Evolutionary conservation across 768 basidiomycete species (phyloP).

Genomic region (Tubosaeta sp.): DNA sequence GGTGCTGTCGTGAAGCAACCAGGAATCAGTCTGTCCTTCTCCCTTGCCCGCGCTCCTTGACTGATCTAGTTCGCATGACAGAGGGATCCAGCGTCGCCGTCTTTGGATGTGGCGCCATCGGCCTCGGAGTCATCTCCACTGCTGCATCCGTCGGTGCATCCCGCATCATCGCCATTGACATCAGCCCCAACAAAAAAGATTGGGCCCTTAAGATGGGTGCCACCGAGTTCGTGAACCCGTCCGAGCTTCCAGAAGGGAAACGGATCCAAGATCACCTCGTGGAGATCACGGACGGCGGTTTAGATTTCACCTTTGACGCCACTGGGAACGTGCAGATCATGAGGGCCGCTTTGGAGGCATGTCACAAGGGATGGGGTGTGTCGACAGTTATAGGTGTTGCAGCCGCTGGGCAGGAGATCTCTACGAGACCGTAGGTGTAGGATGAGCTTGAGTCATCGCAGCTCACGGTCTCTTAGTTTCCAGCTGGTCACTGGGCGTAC

Average conservation of each 20-base stretch:
- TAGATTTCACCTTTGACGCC: constrained; percentile 96
- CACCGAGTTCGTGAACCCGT: constrained; percentile 90
- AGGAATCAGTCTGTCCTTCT: constrained; percentile 59
- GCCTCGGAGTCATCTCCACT: constrained; percentile 87
- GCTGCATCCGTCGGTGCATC: constrained; percentile 73
- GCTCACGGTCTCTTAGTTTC: constrained; percentile 35
- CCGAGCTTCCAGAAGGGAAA: constrained; percentile 65
- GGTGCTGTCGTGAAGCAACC: constrained; percentile 91
- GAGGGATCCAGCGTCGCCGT: constrained; percentile 88
- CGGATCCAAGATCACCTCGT: constrained; percentile 87
- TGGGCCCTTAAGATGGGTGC: constrained; percentile 95
- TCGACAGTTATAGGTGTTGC: constrained; percentile 96
- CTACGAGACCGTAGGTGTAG: constrained; percentile 71
- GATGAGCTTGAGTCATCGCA: background rate
- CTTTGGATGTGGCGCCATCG: constrained; percentile 96
- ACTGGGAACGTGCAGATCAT: constrained; percentile 96
- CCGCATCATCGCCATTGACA: constrained; percentile 90
- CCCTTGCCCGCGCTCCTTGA: background rate
- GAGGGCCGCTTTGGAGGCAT: constrained; percentile 95
- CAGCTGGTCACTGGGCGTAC: constrained; percentile 80
- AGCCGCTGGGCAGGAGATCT: constrained; percentile 92
- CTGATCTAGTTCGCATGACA: constrained; percentile 22
- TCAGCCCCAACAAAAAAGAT: constrained; percentile 76
- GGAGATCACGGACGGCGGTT: constrained; percentile 92
- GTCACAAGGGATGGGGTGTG: constrained; percentile 99